A percentile compares a stretch with the other conserved stretches of the same genome.
Conservation (phyloP, 108 stramenopile genomes). For the Pseudonitzschia multiseries region DNA sequence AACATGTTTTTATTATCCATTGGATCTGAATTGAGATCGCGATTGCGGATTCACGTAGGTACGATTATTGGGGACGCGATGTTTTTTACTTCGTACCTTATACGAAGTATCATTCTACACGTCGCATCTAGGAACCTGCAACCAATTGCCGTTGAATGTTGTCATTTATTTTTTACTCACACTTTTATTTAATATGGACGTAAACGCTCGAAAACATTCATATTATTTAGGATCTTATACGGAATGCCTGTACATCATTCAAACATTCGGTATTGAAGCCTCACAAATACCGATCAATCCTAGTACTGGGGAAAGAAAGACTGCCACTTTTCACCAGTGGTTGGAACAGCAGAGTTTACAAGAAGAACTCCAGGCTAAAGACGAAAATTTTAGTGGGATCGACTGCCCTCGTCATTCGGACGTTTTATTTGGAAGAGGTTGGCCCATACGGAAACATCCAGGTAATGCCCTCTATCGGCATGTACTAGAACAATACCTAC, state of each 20-base stretch:
- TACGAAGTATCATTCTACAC: background rate
- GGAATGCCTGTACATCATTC: constrained; percentile 12
- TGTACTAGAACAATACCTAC: constrained; percentile 10
- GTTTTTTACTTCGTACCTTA: no score
- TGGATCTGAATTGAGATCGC: background rate
- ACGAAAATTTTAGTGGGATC: background rate
- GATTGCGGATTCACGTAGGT: background rate
- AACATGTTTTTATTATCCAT: background rate
- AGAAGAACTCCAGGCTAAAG: background rate
- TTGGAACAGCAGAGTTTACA: background rate
- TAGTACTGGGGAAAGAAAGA: background rate
- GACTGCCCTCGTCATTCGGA: constrained; percentile 18
- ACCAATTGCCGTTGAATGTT: no score
- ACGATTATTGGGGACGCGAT: no score
- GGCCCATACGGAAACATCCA: constrained; percentile 16
- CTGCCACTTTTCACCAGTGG: background rate
- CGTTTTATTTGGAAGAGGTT: constrained; percentile 35
- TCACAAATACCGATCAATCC: constrained; percentile 17
- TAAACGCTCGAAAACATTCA: background rate
- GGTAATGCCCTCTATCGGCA: constrained; percentile 23
- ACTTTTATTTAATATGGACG: no score
- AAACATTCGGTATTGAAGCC: constrained; percentile 27
- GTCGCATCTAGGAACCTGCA: no score
- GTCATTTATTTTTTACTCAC: no score
- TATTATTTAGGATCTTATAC: background rate